A percentile compares a stretch with the other conserved stretches of the same genome.
Conservation (phyloP, 2,329 filamentous ascomycete genomes). For the Corynespora cassiicola region DNA sequence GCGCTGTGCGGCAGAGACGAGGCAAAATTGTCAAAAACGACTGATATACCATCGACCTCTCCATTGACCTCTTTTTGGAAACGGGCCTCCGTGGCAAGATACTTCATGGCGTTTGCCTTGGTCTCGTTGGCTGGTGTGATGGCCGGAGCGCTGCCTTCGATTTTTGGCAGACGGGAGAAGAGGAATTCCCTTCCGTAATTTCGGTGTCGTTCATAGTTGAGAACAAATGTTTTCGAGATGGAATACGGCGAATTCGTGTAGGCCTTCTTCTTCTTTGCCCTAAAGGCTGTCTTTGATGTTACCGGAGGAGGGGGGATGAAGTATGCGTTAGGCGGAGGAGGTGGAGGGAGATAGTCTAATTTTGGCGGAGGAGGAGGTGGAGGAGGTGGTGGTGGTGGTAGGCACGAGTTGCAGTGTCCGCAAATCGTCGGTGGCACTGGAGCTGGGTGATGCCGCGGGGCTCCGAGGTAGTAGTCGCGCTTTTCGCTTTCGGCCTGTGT, state of each 20-base stretch:
- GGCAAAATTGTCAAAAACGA: slow-evolving; percentile 58
- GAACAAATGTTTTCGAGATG: slow-evolving; percentile 1
- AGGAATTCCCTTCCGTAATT: slow-evolving; percentile 30
- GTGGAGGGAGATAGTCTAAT: too few species aligned
- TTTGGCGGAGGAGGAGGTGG: slow-evolving; percentile 5
- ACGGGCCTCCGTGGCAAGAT: slow-evolving; percentile 28
- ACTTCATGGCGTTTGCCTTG: slow-evolving; percentile 31
- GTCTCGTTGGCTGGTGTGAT: slow-evolving; percentile 11
- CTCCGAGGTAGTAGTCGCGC: slow-evolving; percentile 28
- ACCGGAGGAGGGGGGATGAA: slow-evolving; percentile 1
- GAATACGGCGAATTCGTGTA: too few species aligned
- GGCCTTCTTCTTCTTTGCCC: slow-evolving; percentile 2
- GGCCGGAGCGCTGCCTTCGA: slow-evolving; percentile 14
- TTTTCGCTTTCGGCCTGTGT: slow-evolving; percentile 13
- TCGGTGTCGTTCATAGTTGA: slow-evolving; percentile 20
- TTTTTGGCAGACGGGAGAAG: slow-evolving; percentile 28
- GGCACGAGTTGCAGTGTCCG: slow-evolving; percentile 7
- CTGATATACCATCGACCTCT: slow-evolving; percentile 9
- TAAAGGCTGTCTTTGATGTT: too few species aligned
- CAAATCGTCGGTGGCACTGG: slow-evolving; percentile 8
- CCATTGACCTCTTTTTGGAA: slow-evolving; percentile 27
- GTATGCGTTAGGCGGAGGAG: not conserved
- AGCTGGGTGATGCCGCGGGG: slow-evolving; percentile 3
- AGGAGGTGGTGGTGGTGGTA: slow-evolving; percentile 9
- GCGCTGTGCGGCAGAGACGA: slow-evolving; percentile 66